phyloP scores from a whole-genome alignment of 2,329 filamentous ascomycete species.

The Xylaria sp. region DNA sequence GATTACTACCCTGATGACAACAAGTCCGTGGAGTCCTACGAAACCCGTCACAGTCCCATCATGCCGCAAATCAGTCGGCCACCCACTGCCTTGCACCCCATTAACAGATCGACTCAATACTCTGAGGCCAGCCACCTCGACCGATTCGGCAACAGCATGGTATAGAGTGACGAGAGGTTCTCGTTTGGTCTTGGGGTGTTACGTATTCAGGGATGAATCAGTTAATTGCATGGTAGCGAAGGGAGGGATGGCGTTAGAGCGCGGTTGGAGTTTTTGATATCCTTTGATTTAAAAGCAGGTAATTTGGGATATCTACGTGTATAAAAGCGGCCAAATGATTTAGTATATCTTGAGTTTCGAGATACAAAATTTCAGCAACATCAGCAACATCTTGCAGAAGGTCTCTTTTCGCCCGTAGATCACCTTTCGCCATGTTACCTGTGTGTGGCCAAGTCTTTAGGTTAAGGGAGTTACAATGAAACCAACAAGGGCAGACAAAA shows the following conservation, averaged over 20 bases:
- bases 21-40: constrained; percentile 38
- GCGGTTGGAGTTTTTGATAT: constrained; percentile 34
- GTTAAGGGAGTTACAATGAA: neutral
- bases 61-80: constrained; percentile 65
- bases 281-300: constrained; percentile 37
- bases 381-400: neutral
- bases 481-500: neutral
- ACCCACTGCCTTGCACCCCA: constrained; percentile 67
- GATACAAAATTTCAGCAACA: constrained; percentile 25
- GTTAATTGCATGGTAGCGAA: constrained; percentile 21
- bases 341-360: constrained; percentile 23
- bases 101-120: constrained; percentile 56
- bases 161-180: constrained; percentile 18
- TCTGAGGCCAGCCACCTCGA: constrained; percentile 61
- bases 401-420: neutral
- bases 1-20: constrained; percentile 35
- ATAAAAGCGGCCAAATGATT: constrained; percentile 28
- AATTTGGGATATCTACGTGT: constrained; percentile 20
- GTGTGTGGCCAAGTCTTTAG: neutral
- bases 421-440: neutral
- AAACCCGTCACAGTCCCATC: constrained; percentile 63
- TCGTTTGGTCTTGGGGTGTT: neutral
- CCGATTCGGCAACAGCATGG: constrained; percentile 51
- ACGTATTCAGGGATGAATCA: constrained; percentile 13
- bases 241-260: constrained; percentile 25